Conservation (phyloP, 176 grass and related monocot species). For the Eleusine coracana region DNA sequence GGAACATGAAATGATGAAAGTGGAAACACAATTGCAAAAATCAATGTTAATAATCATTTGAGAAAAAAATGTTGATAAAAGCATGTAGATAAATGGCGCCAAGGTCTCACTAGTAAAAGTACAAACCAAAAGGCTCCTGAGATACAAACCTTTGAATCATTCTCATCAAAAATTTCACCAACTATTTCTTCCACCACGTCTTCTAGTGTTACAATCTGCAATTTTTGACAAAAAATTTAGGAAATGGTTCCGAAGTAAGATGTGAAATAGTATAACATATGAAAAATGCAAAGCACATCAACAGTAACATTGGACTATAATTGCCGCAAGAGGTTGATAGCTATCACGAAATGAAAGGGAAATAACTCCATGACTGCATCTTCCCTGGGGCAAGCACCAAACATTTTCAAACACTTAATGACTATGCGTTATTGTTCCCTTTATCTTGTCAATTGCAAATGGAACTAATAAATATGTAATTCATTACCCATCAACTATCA, state of each 20-base stretch:
- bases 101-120: slow-evolving; percentile 20
- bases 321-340: slow-evolving; percentile 1
- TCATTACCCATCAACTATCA: not conserved
- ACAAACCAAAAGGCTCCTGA: not conserved
- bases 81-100: not conserved
- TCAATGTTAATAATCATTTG: not conserved
- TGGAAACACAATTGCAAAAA: not conserved
- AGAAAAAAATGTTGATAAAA: slow-evolving; percentile 14
- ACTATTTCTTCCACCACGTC: slow-evolving; percentile 99
- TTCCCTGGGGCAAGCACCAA: not conserved
- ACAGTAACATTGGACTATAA: not conserved
- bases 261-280: not conserved
- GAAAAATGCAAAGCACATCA: not conserved
- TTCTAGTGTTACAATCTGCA: slow-evolving; percentile 97
- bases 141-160: slow-evolving; percentile 91
- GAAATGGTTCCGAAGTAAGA: not conserved
- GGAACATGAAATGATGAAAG: slow-evolving; percentile 1
- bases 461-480: not conserved
- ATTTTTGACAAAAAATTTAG: slow-evolving; percentile 20
- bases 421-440: not conserved
- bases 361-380: not conserved
- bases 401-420: too few species aligned
- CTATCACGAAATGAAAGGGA: not conserved
- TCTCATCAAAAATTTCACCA: slow-evolving; percentile 97
- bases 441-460: not conserved